Evolutionary conservation across 106 monocot genomes (phyloP), one percentile per base, ranked within the genome.

Genomic region (Agapanthus africanus): DNA sequence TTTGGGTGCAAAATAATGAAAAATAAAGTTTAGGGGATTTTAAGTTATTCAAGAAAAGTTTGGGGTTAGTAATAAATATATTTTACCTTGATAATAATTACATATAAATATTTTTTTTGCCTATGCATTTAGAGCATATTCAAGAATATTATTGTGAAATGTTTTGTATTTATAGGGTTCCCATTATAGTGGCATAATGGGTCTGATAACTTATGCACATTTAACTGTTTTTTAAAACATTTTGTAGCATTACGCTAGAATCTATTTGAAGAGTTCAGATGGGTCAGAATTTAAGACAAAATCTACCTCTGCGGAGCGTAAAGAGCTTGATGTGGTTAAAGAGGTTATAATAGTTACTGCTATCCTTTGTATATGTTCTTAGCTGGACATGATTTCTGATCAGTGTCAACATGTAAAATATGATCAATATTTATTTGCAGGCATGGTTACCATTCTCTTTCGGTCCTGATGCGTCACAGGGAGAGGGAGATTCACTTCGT

Each of bases 401-500:
- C n/a, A n/a, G n/a, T n/a, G n/a, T n/a, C n/a, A n/a, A n/a, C n/a
- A n/a, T 66, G 40, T 73, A 36, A 42, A 37, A 42, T n/a, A 10
- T 35, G 38, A n/a, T 37, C 59, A 18, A 44, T 34, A 11, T 70
- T 66, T 32, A 31, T 73, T 6, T 78, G 69, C 44, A 95, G 95
- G 81, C 77, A 9, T 92, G 97, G 97, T 82, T 75, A n/a, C 97
- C 97, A 9, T 97, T 91, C 70, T 31, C 50, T 33, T 32, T 79
- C 51, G 60, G 80, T 65, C 52, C 65, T 4, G 77, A 78, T 38
- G 59, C 10, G 44, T 18, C 38, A 1, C 64, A 59, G 67, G 37
- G 4, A 18, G 85, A 73, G 23, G 60, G 33, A 68, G 72, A 21
- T 66, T 62, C 73, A 54, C 13, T 37, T 88, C 50, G 33, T 16